Evolutionary conservation across 306 rosid genomes (phyloP).

Genomic region (Quercus ilex): DNA sequence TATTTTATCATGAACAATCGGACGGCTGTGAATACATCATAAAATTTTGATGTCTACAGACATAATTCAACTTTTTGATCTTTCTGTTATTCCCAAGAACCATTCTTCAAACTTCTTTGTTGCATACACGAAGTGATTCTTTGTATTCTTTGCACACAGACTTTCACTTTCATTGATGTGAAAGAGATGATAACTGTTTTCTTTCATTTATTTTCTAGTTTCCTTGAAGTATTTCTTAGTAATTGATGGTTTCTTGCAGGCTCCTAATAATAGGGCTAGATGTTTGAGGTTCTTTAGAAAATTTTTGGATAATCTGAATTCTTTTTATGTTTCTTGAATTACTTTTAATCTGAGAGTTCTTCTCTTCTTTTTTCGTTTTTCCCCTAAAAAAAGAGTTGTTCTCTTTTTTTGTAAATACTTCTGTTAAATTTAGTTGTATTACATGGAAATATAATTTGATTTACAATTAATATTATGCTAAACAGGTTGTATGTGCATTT

Average conservation of each 20-base stretch:
- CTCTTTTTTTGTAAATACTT: not conserved
- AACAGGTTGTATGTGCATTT: constrained; percentile 88
- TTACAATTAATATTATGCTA: constrained; percentile 24
- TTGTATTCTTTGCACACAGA: constrained; percentile 81
- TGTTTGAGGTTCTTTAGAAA: constrained; percentile 78
- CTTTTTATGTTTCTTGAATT: constrained; percentile 51
- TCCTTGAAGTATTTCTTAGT: constrained; percentile 29
- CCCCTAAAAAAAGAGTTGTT: too few relatives aligned
- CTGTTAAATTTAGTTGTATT: not conserved
- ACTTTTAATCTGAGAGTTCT: not conserved
- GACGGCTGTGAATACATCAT: too few relatives aligned
- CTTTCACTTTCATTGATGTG: constrained; percentile 89
- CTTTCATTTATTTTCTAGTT: constrained; percentile 9
- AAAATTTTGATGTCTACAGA: too few relatives aligned
- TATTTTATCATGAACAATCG: too few relatives aligned
- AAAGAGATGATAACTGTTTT: constrained; percentile 17
- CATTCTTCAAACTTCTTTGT: constrained; percentile 54
- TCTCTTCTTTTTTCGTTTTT: not conserved
- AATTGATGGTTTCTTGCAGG: constrained; percentile 49
- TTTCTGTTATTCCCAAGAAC: constrained; percentile 72
- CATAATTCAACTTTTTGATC: constrained; percentile 90
- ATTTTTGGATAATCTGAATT: constrained; percentile 84
- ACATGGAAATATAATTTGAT: constrained; percentile 4
- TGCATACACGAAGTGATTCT: constrained; percentile 75
- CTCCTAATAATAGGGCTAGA: constrained; percentile 69